Percentiles rank a stretch among this genome's conserved stretches.
These are phyloP conservation scores for Catharanthus roseus DNA, from an alignment of 257 asterid genomes.

Conservation along the genomic window DNA sequence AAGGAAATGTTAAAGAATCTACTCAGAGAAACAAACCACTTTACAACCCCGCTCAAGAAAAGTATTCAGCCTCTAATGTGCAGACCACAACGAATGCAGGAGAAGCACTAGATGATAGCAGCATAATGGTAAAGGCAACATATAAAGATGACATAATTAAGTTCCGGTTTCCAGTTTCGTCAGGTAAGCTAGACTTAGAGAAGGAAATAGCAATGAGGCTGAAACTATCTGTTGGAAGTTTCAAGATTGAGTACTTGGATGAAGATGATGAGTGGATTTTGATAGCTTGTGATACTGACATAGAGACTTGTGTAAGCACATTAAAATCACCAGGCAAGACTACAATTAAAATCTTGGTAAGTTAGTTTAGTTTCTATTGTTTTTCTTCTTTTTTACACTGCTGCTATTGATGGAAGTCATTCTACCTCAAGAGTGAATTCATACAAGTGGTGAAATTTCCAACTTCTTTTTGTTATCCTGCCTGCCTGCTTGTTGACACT, in stretches of 20 bases:
- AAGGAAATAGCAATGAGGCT: slow-evolving; percentile 16
- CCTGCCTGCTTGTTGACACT: too few relatives aligned
- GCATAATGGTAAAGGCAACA: slow-evolving; percentile 3
- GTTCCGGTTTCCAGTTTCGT: slow-evolving; percentile 5
- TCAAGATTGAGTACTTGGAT: slow-evolving; percentile 13
- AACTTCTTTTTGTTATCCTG: too few relatives aligned
- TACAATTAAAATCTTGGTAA: neutral
- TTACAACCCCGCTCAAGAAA: neutral
- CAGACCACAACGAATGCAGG: neutral
- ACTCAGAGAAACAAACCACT: neutral
- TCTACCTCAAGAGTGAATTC: too few relatives aligned
- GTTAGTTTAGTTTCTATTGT: too few relatives aligned
- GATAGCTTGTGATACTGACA: slow-evolving; percentile 6
- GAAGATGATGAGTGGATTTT: slow-evolving; percentile 11
- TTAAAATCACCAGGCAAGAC: neutral
- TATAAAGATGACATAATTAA: slow-evolving; percentile 12
- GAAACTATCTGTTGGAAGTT: slow-evolving; percentile 1
- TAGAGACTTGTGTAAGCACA: neutral
- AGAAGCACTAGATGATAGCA: neutral
- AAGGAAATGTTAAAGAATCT: neutral
- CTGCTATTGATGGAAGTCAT: too few relatives aligned
- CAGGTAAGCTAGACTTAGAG: slow-evolving; percentile 3
- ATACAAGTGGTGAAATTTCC: too few relatives aligned
- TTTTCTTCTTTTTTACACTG: too few relatives aligned
- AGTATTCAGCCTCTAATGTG: neutral